Evolutionary conservation across 495 filamentous ascomycete species (phyloP).

Genomic region (Neurospora discreta): DNA sequence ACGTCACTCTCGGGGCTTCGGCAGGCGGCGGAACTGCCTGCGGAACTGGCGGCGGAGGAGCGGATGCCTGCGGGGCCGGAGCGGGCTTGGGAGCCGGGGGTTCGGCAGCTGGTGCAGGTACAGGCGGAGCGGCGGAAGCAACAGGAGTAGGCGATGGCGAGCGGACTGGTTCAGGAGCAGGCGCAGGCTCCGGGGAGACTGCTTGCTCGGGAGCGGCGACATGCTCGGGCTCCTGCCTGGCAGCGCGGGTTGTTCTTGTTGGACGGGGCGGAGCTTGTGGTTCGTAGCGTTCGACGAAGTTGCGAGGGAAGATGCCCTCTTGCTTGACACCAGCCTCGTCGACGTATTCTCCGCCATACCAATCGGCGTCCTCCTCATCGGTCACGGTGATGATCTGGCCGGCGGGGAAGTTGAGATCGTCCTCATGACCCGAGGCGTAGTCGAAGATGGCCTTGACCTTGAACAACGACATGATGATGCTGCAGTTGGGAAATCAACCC

Average conservation of each 20-base stretch:
- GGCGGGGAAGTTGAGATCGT: constrained; percentile 77
- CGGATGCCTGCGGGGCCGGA: constrained; percentile 29
- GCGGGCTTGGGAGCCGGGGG: constrained; percentile 27
- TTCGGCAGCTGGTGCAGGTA: constrained; percentile 17
- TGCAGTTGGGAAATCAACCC: constrained; percentile 1
- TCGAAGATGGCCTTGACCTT: constrained; percentile 93
- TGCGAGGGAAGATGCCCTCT: constrained; percentile 90
- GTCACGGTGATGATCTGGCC: constrained; percentile 92
- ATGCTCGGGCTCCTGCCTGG: constrained; percentile 57
- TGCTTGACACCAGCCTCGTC: constrained; percentile 59
- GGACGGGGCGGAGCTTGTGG: constrained; percentile 84
- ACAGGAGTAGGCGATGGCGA: constrained; percentile 11
- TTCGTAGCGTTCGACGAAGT: constrained; percentile 93
- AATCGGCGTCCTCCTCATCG: constrained; percentile 82
- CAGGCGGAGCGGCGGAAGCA: constrained; percentile 18
- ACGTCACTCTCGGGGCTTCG: constrained; percentile 13
- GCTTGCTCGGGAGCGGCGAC: constrained; percentile 43
- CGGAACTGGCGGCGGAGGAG: constrained; percentile 24
- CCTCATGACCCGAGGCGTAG: constrained; percentile 81
- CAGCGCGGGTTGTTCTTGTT: constrained; percentile 34
- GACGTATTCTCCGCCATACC: constrained; percentile 87
- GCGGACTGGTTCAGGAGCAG: constrained; percentile 22
- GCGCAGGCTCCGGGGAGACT: constrained; percentile 48
- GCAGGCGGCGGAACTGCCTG: constrained; percentile 20
- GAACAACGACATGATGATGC: constrained; percentile 61